Evolutionary conservation across 2,329 filamentous ascomycete species (phyloP).

Genomic region (Sclerotiophoma versabilis): DNA sequence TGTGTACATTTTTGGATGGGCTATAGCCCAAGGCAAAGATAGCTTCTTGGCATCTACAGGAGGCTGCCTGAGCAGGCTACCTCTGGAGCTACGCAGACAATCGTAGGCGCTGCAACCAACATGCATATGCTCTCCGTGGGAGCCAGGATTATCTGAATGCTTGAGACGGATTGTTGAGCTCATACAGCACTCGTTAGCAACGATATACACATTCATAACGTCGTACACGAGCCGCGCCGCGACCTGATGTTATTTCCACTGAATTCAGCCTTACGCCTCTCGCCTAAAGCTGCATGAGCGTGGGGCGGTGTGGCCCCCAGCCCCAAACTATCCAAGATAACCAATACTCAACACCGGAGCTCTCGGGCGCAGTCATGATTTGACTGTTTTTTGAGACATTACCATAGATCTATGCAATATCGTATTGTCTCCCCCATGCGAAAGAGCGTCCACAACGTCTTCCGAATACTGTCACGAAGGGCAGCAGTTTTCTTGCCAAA

Average conservation of each 20-base stretch:
- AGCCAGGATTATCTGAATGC: not conserved
- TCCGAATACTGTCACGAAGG: not conserved
- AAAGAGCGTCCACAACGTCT: not conserved
- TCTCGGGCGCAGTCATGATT: not conserved
- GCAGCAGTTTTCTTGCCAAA: not conserved
- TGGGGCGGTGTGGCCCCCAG: not conserved
- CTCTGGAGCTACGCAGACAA: not conserved
- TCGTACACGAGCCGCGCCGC: constrained; percentile 4
- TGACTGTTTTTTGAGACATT: not conserved
- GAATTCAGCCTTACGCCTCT: constrained; percentile 14
- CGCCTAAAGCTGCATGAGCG: constrained; percentile 2
- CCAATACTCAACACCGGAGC: not conserved
- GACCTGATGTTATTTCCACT: not conserved
- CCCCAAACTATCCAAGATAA: not conserved
- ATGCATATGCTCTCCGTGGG: not conserved
- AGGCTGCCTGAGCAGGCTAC: not conserved
- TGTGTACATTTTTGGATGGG: not conserved
- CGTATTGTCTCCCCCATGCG: not conserved
- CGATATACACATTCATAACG: not conserved
- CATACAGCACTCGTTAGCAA: not conserved
- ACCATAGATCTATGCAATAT: not conserved
- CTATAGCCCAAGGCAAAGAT: not conserved
- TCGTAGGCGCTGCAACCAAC: not conserved
- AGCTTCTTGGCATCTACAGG: not conserved
- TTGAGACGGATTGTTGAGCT: not conserved